Percentiles rank a stretch among this genome's conserved stretches.
These are phyloP conservation scores for Metarhizium album DNA, from an alignment of 2,329 filamentous ascomycete species.

Conservation along the genomic window DNA sequence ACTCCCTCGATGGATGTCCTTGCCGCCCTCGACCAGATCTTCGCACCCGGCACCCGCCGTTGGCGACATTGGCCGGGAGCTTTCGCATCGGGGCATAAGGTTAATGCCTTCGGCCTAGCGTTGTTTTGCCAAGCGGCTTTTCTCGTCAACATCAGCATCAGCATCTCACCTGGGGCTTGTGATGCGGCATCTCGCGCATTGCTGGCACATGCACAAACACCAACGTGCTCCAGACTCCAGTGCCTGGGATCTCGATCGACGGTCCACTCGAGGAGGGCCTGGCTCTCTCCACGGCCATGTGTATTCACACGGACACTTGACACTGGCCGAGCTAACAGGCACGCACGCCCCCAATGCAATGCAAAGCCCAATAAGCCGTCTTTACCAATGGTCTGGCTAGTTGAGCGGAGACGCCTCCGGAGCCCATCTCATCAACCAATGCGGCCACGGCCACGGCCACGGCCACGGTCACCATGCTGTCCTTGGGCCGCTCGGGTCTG, in stretches of 20 bases:
- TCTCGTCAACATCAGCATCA: too few species aligned
- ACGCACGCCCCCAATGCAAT: too few species aligned
- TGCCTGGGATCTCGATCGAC: constrained; percentile 4
- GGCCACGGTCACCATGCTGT: neutral
- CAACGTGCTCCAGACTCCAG: neutral
- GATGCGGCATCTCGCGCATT: neutral
- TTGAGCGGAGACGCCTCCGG: neutral
- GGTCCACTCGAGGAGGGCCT: neutral
- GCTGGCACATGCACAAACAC: neutral
- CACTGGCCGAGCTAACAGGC: too few species aligned
- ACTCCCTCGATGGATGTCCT: too few species aligned
- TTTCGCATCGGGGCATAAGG: too few species aligned
- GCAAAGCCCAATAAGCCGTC: too few species aligned
- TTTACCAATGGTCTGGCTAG: neutral
- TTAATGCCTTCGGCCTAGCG: neutral
- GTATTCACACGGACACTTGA: too few species aligned
- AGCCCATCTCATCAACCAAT: neutral
- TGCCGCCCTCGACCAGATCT: too few species aligned
- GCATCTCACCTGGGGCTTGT: neutral
- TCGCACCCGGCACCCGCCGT: too few species aligned
- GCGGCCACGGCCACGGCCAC: too few species aligned
- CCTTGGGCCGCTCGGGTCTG: neutral
- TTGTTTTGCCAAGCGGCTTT: neutral
- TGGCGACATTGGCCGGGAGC: too few species aligned
- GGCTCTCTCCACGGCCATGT: too few species aligned